Percentiles rank a stretch among this genome's conserved stretches.
Evolutionary conservation across 768 basidiomycete genomes (phyloP).

Genomic region (Suillus decipiens): DNA sequence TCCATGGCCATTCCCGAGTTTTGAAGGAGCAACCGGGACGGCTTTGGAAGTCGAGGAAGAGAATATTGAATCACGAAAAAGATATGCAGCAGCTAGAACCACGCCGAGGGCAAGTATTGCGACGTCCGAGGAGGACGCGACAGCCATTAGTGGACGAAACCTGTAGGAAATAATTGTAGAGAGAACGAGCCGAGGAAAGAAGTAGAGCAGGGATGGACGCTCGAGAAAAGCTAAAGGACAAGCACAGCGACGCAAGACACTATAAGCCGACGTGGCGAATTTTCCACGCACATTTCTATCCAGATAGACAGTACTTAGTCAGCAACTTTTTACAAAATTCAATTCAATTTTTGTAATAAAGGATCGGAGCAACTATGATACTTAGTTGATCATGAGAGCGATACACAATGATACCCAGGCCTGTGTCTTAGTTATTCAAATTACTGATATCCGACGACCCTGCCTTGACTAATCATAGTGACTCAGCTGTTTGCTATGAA

Average conservation of each 20-base stretch:
- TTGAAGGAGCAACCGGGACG: slow-evolving; percentile 47
- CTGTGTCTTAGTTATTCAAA: not conserved
- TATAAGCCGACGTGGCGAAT: not conserved
- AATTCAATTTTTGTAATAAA: not conserved
- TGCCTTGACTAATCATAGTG: not conserved
- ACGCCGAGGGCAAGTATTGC: slow-evolving; percentile 73
- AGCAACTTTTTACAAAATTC: not conserved
- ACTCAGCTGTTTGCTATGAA: not conserved
- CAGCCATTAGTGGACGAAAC: slow-evolving; percentile 48
- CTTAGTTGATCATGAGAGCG: not conserved
- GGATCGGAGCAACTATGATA: not conserved
- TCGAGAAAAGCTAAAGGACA: slow-evolving; percentile 11
- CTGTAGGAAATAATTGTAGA: slow-evolving; percentile 8
- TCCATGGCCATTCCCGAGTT: slow-evolving; percentile 60
- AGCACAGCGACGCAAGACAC: not conserved
- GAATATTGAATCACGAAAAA: slow-evolving; percentile 84
- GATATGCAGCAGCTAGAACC: slow-evolving; percentile 73
- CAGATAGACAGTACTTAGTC: not conserved
- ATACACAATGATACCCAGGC: not conserved
- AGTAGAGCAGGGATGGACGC: slow-evolving; percentile 7
- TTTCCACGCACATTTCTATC: not conserved
- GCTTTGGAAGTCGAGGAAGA: slow-evolving; percentile 64
- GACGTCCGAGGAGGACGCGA: slow-evolving; percentile 69
- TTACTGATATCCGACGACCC: too few relatives aligned
- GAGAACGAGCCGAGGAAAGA: slow-evolving; percentile 9